Conservation (phyloP, 768 basidiomycete genomes). For the Boletus sp. region DNA sequence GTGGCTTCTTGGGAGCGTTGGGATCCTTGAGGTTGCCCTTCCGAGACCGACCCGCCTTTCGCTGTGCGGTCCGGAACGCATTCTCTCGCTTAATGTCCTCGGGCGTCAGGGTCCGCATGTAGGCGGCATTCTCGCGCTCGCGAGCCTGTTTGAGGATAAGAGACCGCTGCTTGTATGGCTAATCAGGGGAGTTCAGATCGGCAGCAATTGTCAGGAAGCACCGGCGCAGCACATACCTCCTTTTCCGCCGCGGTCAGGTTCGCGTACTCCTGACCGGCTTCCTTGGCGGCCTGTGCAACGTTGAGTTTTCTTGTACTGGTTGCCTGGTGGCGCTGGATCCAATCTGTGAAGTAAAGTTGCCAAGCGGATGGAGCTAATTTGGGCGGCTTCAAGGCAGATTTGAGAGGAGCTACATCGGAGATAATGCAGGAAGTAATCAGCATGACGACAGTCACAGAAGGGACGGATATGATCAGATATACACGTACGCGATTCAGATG, state of each 20-base stretch:
- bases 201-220: slow-evolving; percentile 23
- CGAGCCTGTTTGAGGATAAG: slow-evolving; percentile 81
- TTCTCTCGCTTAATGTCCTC: slow-evolving; percentile 96
- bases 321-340: slow-evolving; percentile 84
- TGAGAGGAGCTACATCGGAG: slow-evolving; percentile 53
- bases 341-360: slow-evolving; percentile 96
- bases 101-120: slow-evolving; percentile 86
- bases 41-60: slow-evolving; percentile 88
- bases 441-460: slow-evolving; percentile 28
- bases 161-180: slow-evolving; percentile 86
- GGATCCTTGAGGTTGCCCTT: slow-evolving; percentile 96
- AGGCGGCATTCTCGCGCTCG: slow-evolving; percentile 76
- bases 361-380: slow-evolving; percentile 92
- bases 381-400: slow-evolving; percentile 80
- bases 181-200: slow-evolving; percentile 22
- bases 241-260: slow-evolving; percentile 75
- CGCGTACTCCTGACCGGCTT: slow-evolving; percentile 89
- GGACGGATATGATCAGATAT: slow-evolving; percentile 28
- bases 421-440: slow-evolving; percentile 25
- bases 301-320: slow-evolving; percentile 82
- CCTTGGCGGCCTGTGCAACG: slow-evolving; percentile 92
- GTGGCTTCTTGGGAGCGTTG: slow-evolving; percentile 94
- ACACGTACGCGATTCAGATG: slow-evolving; percentile 47
- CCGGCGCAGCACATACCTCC: slow-evolving; percentile 52
- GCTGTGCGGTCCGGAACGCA: slow-evolving; percentile 83